Conservation (phyloP, 331 rosid species). For the Acacia pycnantha region DNA sequence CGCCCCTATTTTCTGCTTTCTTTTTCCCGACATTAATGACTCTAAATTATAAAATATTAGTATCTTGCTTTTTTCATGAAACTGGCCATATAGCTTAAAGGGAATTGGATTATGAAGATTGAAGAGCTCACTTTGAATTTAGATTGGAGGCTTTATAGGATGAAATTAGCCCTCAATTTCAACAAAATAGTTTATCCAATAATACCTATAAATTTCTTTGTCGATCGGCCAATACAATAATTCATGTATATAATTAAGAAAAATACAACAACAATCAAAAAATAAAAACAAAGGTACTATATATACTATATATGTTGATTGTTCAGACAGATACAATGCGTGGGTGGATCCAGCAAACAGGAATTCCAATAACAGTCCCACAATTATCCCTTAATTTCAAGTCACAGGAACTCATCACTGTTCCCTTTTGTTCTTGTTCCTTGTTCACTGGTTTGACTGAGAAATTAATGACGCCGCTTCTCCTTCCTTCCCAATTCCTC, state of each 20-base stretch:
- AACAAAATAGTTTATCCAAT: background rate
- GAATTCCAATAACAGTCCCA: background rate
- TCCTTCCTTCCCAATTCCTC: constrained; percentile 47
- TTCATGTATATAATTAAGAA: background rate
- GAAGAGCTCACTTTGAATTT: too few species aligned
- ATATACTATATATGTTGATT: background rate
- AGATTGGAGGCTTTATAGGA: background rate
- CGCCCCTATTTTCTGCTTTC: background rate
- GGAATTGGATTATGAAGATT: background rate
- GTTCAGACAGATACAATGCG: background rate
- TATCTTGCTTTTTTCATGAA: background rate
- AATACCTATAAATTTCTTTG: too few species aligned
- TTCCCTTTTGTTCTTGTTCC: background rate
- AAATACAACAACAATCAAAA: background rate
- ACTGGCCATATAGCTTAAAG: background rate
- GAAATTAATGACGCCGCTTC: constrained; percentile 63
- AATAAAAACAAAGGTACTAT: background rate
- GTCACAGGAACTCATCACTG: background rate
- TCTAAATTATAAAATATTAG: background rate
- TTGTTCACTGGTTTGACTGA: constrained; percentile 37
- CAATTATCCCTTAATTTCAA: background rate
- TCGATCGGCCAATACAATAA: background rate
- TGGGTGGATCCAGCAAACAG: background rate
- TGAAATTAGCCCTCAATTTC: background rate
- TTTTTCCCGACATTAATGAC: too few species aligned